phyloP scores from a whole-genome alignment of 129 eudicot genomes.

The Lonicera japonica region DNA sequence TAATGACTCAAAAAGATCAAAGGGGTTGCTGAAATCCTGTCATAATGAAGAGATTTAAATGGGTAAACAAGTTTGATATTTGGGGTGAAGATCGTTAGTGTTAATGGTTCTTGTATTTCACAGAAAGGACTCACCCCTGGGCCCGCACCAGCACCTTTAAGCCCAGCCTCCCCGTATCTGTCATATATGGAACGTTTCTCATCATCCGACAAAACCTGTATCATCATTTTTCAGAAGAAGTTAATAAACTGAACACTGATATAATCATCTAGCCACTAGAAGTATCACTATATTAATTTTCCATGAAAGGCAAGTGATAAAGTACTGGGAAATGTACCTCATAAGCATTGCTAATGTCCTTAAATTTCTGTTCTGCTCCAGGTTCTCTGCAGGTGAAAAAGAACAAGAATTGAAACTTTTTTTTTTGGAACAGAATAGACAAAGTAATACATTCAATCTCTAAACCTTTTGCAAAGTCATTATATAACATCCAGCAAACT shows the following conservation, averaged over 20 bases:
- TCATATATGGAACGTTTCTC: constrained; percentile 96
- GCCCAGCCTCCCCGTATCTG: constrained; percentile 93
- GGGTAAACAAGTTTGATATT: background rate
- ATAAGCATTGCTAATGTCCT: constrained; percentile 95
- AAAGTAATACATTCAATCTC: no score
- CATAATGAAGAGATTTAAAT: background rate
- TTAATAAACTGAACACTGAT: background rate
- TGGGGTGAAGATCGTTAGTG: background rate
- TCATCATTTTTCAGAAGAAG: background rate
- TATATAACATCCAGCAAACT: no score
- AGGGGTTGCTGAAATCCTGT: constrained; percentile 95
- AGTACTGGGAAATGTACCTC: constrained; percentile 41
- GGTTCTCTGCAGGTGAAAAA: constrained; percentile 55
- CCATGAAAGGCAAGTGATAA: background rate
- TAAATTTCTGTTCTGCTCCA: constrained; percentile 87
- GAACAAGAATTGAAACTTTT: constrained; percentile 12
- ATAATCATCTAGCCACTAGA: background rate
- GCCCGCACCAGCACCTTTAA: constrained; percentile 83
- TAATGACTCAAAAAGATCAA: constrained; percentile 72
- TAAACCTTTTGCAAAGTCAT: no score
- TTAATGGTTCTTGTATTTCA: background rate
- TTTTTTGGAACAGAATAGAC: no score
- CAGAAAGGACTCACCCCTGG: constrained; percentile 57
- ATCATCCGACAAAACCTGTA: constrained; percentile 89
- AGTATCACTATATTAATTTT: background rate